Base-by-base conservation (phyloP, 2,329 filamentous ascomycete genomes). In the Stemphylium vesicarium region DNA sequence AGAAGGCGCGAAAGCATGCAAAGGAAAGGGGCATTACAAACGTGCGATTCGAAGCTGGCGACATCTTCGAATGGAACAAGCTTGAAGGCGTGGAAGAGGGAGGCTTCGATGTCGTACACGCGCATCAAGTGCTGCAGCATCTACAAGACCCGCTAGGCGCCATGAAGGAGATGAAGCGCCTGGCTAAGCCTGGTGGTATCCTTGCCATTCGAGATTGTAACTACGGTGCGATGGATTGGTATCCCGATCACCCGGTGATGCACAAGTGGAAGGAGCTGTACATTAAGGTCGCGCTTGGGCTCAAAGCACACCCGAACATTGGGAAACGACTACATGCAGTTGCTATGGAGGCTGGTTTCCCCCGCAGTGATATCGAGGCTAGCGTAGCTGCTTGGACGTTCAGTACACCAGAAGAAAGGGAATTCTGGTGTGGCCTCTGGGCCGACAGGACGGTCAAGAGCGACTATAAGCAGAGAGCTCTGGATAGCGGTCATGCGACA, bases 91-190 rank as follows among this genome's bases (percentile, higher is more conserved):
- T 69, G 6, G 52, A 64, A 16, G 65, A 70, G 44, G 69, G 57
- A 24, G 67, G 75, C 2, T 88, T 87, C 57, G 85, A 88, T 60
- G 69, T 88, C n/a, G 84, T 87, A 6, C 81, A 83, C 62, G 80
- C 79, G 20, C 82, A 85, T 62, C 84, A 87, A 64, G 80, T 87
- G 3, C 74, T 88, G 9, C 79, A 82, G 59, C 85, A 88, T 68
- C 72, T 87, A 4, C 69, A 74, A 18, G 76, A 83, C 55, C 84
- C 84, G 0, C 70, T 83, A 0, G 65, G 70, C 2, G 80, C 82
- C 3, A 68, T 87, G 53, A 70, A 73, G 18, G 82, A 85, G 63
- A 84, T 87, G 81, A 76, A 79, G 11, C 78, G 82, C 0, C 81
- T 87, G 1, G 72, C 77, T 18, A 84, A 82, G 62, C 69, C 72